These are phyloP conservation scores for Setomelanomma holmii DNA, from an alignment of 2,329 filamentous ascomycete genomes.

Conservation along the genomic window DNA sequence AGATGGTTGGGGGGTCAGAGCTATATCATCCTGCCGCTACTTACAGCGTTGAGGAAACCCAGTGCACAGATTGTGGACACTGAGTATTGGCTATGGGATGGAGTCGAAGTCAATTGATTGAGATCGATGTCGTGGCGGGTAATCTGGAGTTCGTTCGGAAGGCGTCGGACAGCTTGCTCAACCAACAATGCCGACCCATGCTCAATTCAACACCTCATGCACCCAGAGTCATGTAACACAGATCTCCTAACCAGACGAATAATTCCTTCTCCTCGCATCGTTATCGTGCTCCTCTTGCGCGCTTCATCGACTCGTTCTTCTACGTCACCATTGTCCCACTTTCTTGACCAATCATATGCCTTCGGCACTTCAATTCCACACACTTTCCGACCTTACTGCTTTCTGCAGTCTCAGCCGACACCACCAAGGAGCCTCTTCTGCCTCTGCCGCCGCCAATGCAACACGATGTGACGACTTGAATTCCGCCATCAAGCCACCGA, in stretches of 20 bases:
- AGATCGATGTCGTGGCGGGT: too few relatives aligned
- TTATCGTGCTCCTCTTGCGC: background rate
- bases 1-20: background rate
- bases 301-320: background rate
- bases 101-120: background rate
- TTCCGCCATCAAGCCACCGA: background rate
- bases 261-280: background rate
- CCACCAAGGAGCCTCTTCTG: constrained; percentile 3
- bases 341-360: constrained; percentile 1
- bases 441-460: constrained; percentile 1
- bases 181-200: background rate
- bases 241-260: background rate
- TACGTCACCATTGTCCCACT: background rate
- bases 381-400: constrained; percentile 2
- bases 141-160: background rate
- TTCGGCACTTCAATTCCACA: background rate
- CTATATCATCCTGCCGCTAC: background rate
- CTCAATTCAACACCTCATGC: background rate
- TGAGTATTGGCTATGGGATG: background rate
- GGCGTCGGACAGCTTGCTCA: background rate
- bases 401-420: constrained; percentile 4
- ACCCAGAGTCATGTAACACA: background rate
- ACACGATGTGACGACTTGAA: background rate
- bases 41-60: background rate
- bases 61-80: background rate